A percentile compares a stretch with the other conserved stretches of the same genome.
Conservation (phyloP, 176 grass and related monocot species). For the Lolium multiflorum region DNA sequence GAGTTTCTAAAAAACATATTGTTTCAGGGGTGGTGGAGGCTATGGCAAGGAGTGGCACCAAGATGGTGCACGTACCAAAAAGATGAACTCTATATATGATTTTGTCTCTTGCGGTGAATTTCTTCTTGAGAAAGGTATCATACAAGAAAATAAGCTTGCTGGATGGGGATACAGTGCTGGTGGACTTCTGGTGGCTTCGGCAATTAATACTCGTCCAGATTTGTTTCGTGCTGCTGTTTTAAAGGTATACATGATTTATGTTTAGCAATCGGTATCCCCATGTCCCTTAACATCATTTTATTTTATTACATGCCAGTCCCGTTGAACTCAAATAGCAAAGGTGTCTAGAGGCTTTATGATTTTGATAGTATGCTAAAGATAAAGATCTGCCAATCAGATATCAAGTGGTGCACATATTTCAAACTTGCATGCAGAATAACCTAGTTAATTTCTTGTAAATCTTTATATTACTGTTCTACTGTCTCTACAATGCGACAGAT, state of each 20-base stretch:
- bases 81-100: constrained; percentile 87
- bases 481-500: not conserved
- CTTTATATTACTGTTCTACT: not conserved
- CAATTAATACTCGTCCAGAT: constrained; percentile 81
- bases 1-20: constrained; percentile 35
- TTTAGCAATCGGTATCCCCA: not conserved
- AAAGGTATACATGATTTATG: constrained; percentile 59
- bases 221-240: constrained; percentile 87
- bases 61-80: constrained; percentile 70
- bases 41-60: constrained; percentile 90
- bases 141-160: constrained; percentile 83
- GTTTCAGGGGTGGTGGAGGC: constrained; percentile 80
- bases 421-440: not conserved
- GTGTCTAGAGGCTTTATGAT: not conserved
- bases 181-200: constrained; percentile 89
- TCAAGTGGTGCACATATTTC: not conserved
- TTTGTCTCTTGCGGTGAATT: constrained; percentile 94
- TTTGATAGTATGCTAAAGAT: constrained; percentile 1
- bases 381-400: constrained; percentile 6
- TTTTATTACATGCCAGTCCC: not conserved
- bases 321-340: not conserved
- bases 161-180: constrained; percentile 96
- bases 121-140: constrained; percentile 88
- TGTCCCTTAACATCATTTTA: not conserved
- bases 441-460: not conserved